These are phyloP conservation scores for Pseudocercospora pini-densiflorae DNA, from an alignment of 2,329 filamentous ascomycete species.

Conservation along the genomic window DNA sequence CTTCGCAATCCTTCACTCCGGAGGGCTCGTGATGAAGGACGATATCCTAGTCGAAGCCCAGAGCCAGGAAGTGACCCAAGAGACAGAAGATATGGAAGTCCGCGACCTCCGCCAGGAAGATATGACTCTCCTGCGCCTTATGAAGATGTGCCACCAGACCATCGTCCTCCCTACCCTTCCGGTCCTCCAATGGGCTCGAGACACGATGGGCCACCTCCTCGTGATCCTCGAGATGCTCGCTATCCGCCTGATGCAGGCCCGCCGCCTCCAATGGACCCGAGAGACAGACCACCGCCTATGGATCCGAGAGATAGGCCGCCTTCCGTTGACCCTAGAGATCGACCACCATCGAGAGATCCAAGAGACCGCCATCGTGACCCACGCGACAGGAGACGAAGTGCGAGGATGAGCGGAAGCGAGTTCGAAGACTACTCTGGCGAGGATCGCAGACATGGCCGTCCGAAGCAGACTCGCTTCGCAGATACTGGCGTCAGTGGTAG, in stretches of 20 bases:
- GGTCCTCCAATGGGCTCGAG: slow-evolving; percentile 11
- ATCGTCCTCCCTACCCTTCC: slow-evolving; percentile 11
- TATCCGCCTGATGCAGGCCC: slow-evolving; percentile 10
- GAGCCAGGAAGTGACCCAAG: slow-evolving; percentile 15
- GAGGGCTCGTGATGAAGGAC: slow-evolving; percentile 19
- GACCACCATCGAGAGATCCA: slow-evolving; percentile 10
- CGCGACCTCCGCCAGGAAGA: slow-evolving; percentile 14
- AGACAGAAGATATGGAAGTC: slow-evolving; percentile 20
- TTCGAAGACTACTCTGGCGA: slow-evolving; percentile 20
- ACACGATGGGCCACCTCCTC: slow-evolving; percentile 9
- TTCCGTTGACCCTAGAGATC: slow-evolving; percentile 14
- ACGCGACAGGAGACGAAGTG: slow-evolving; percentile 17
- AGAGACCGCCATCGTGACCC: slow-evolving; percentile 8
- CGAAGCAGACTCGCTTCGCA: slow-evolving; percentile 22
- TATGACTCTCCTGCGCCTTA: slow-evolving; percentile 14
- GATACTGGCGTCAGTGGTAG: slow-evolving; percentile 22
- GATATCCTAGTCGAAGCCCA: slow-evolving; percentile 26
- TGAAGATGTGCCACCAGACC: slow-evolving; percentile 11
- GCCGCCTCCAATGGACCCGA: slow-evolving; percentile 12
- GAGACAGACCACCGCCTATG: neutral
- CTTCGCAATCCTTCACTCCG: slow-evolving; percentile 26
- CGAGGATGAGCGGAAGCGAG: slow-evolving; percentile 5
- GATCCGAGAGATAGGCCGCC: slow-evolving; percentile 6
- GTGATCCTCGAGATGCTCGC: slow-evolving; percentile 16
- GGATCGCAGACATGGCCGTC: slow-evolving; percentile 13